phyloP scores from a whole-genome alignment of 192 early-diverging fungal species.

The Backusella sp. region DNA sequence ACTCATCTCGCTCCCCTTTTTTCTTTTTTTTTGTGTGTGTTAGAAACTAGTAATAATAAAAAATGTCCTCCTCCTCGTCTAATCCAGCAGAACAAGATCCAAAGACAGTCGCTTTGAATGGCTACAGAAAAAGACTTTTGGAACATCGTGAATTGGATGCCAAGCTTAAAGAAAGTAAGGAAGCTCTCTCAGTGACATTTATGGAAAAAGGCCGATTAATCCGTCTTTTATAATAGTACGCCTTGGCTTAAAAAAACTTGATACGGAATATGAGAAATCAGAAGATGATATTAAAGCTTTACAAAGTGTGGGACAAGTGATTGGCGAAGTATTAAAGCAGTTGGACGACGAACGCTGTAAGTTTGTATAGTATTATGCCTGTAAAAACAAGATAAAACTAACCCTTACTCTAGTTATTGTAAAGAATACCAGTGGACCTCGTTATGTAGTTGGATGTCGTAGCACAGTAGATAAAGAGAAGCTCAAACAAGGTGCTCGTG shows the following conservation, averaged over 20 bases:
- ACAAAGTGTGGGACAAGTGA: slow-evolving; percentile 98
- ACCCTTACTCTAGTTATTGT: slow-evolving; percentile 75
- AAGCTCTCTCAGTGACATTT: background rate
- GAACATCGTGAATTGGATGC: slow-evolving; percentile 96
- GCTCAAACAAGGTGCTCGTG: slow-evolving; percentile 94
- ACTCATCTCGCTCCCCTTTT: background rate
- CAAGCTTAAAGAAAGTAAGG: slow-evolving; percentile 89
- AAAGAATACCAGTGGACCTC: slow-evolving; percentile 93
- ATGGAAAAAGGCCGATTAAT: background rate
- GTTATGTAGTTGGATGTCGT: slow-evolving; percentile 97
- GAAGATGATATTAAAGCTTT: slow-evolving; percentile 98
- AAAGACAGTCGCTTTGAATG: slow-evolving; percentile 74
- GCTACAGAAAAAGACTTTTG: slow-evolving; percentile 85
- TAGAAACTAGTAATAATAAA: background rate
- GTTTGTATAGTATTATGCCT: slow-evolving; percentile 14
- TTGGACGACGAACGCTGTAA: slow-evolving; percentile 94
- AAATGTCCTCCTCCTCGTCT: slow-evolving; percentile 36
- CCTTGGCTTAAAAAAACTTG: slow-evolving; percentile 77
- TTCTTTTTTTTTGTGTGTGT: background rate
- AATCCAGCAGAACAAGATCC: slow-evolving; percentile 50
- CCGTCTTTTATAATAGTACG: slow-evolving; percentile 52
- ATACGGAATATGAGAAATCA: slow-evolving; percentile 94
- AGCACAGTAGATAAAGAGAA: slow-evolving; percentile 93
- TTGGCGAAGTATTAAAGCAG: slow-evolving; percentile 98
- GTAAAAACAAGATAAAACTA: background rate